Conservation (phyloP, 2,329 filamentous ascomycete species). For the Trichoderma atrobrunneum region DNA sequence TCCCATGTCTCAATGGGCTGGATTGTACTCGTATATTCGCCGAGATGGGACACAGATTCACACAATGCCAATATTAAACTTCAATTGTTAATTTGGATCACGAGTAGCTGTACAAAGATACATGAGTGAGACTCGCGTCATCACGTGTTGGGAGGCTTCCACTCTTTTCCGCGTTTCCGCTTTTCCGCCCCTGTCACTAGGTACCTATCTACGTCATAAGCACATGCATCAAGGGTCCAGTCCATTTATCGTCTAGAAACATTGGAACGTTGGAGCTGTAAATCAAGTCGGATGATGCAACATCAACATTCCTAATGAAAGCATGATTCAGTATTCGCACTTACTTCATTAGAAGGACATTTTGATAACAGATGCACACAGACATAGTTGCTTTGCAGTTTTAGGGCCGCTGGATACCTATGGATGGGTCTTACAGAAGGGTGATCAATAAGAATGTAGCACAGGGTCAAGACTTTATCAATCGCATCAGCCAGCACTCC, state of each 20-base stretch:
- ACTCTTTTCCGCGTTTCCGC: background rate
- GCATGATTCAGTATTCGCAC: background rate
- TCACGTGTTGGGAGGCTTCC: background rate
- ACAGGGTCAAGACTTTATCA: background rate
- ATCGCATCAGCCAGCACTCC: background rate
- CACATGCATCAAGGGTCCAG: background rate
- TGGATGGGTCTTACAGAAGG: background rate
- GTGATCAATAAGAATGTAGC: background rate
- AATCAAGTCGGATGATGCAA: accelerated
- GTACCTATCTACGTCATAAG: background rate
- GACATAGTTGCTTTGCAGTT: background rate
- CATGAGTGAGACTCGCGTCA: background rate
- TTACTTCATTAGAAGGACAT: background rate
- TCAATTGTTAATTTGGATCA: background rate
- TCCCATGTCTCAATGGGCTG: background rate
- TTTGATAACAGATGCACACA: background rate
- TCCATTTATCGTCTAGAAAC: background rate
- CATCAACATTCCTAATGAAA: background rate
- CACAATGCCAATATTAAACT: background rate
- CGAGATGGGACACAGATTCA: background rate
- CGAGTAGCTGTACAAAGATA: background rate
- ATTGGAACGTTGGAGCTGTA: background rate
- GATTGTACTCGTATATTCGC: background rate
- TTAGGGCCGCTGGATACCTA: background rate
- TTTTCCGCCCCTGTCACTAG: background rate